Conservation (phyloP, 257 asterid species). For the Nyctanthes arbortristis region DNA sequence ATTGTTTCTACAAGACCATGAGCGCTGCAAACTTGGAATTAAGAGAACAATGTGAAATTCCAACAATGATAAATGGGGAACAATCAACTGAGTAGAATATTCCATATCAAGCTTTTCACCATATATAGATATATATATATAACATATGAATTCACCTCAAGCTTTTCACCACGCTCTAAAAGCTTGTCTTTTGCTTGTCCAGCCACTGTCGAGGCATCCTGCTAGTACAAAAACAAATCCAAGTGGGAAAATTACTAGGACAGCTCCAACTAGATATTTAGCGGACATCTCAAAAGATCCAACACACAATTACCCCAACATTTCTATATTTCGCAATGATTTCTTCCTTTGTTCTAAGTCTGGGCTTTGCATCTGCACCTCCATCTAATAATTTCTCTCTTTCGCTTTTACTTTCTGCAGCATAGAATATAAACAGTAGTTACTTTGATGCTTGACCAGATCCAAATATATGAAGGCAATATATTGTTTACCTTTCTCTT, state of each 20-base stretch:
- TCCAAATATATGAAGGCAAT: slow-evolving; percentile 15
- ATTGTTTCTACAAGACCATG: not conserved
- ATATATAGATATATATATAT: no score
- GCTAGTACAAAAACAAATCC: slow-evolving; percentile 29
- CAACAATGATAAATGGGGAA: not conserved
- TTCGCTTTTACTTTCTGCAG: slow-evolving; percentile 55
- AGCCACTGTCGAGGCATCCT: slow-evolving; percentile 90
- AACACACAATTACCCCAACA: slow-evolving; percentile 56
- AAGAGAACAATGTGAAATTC: not conserved
- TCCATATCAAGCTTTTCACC: no score
- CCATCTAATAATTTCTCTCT: slow-evolving; percentile 59
- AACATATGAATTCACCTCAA: slow-evolving; percentile 57
- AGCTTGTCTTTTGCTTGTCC: slow-evolving; percentile 87
- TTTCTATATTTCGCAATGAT: slow-evolving; percentile 81
- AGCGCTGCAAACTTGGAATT: not conserved
- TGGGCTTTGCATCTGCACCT: slow-evolving; percentile 56
- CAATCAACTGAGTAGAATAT: not conserved
- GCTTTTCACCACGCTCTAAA: slow-evolving; percentile 87
- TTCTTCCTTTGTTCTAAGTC: slow-evolving; percentile 74
- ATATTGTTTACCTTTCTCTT: slow-evolving; percentile 41
- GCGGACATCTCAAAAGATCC: slow-evolving; percentile 21
- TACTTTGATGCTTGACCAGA: slow-evolving; percentile 19
- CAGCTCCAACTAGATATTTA: not conserved
- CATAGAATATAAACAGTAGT: slow-evolving; percentile 18
- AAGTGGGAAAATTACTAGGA: slow-evolving; percentile 18